These are phyloP conservation scores for Melanopsichium pennsylvanicum DNA, from an alignment of 1,284 basidiomycete genomes.

Conservation along the genomic window DNA sequence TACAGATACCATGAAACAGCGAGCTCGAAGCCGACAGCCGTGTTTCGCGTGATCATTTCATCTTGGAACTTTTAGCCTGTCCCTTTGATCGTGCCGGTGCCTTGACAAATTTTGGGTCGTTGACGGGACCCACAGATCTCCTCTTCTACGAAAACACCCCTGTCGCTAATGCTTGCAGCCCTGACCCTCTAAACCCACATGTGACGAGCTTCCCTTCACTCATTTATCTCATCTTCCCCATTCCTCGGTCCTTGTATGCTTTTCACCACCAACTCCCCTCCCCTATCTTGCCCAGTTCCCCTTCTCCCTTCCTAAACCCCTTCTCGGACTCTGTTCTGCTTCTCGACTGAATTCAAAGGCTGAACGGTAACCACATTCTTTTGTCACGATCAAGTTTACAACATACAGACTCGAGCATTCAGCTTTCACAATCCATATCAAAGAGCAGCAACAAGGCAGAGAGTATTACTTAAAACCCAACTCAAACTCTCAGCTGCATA, in stretches of 20 bases:
- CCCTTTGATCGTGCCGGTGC: no score
- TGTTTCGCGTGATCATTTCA: no score
- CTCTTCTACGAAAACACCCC: no score
- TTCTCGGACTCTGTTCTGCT: neutral
- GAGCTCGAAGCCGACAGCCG: no score
- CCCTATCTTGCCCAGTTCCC: neutral
- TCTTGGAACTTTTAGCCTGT: no score
- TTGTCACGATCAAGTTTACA: neutral
- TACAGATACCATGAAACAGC: no score
- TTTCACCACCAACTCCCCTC: neutral
- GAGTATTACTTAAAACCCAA: neutral
- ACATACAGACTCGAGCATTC: neutral
- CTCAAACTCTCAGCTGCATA: neutral
- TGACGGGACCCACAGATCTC: no score
- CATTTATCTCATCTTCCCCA: neutral
- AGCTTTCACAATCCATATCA: neutral
- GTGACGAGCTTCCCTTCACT: neutral
- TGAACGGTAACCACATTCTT: slow-evolving; percentile 3
- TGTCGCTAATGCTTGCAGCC: no score
- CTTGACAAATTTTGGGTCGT: no score
- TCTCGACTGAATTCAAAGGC: no score
- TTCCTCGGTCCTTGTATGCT: neutral
- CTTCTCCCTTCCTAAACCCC: neutral
- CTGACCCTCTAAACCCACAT: no score
- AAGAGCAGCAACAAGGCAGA: neutral